Evolutionary conservation across 495 filamentous ascomycete genomes (phyloP).

Genomic region (Xanthoparmelia taractica): DNA sequence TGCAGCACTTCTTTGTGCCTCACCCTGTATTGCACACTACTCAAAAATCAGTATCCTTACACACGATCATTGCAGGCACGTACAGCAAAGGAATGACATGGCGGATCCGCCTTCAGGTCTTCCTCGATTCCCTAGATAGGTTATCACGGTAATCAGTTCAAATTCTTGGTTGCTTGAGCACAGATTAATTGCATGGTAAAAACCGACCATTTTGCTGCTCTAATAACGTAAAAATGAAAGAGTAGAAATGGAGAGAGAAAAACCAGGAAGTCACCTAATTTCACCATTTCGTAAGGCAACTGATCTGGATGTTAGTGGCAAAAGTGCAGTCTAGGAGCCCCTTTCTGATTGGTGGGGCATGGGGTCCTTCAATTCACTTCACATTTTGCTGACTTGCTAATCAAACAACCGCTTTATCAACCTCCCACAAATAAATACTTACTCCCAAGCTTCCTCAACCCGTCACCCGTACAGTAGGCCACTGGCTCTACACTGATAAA

Average conservation of each 20-base stretch:
- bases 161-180: neutral
- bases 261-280: no score
- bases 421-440: no score
- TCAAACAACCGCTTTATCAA: neutral
- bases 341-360: conserved; percentile 19
- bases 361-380: conserved; percentile 8
- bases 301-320: neutral
- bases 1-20: conserved; percentile 13
- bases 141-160: neutral
- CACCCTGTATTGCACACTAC: conserved; percentile 87
- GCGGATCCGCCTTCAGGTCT: conserved; percentile 65
- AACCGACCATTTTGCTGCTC: conserved; percentile 1
- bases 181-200: neutral
- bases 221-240: neutral
- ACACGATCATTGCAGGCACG: conserved; percentile 32
- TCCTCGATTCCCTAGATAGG: conserved; percentile 48
- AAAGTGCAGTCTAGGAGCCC: conserved; percentile 1
- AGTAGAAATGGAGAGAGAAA: neutral
- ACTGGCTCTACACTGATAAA: neutral
- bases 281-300: neutral
- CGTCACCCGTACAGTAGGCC: neutral
- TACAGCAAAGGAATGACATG: conserved; percentile 85
- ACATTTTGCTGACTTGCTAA: neutral
- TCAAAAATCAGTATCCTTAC: conserved; percentile 18
- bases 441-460: neutral